These are phyloP conservation scores for Acacia concinna DNA, from an alignment of 331 rosid genomes.

Conservation along the genomic window DNA sequence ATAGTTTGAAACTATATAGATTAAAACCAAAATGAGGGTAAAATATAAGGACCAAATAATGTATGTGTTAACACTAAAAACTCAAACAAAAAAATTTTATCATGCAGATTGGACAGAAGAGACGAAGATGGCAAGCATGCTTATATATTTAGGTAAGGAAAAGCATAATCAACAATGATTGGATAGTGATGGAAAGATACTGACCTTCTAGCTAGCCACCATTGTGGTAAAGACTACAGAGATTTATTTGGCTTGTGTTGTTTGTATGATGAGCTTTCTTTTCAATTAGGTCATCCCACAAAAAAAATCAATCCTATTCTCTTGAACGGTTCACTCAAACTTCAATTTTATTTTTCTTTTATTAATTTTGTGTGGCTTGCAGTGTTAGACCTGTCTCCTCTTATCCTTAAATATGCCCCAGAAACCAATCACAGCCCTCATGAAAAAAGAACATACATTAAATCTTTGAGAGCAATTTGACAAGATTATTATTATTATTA, in stretches of 20 bases:
- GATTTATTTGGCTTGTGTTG: neutral
- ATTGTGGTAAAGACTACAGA: neutral
- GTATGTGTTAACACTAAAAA: neutral
- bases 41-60: too few species aligned
- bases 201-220: slow-evolving; percentile 19
- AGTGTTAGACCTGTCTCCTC: slow-evolving; percentile 31
- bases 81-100: neutral
- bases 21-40: too few species aligned
- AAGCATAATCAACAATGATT: slow-evolving; percentile 12
- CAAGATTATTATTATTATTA: too few species aligned
- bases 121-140: slow-evolving; percentile 9
- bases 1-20: too few species aligned
- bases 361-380: slow-evolving; percentile 26
- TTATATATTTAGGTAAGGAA: neutral
- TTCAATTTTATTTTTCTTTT: neutral
- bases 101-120: neutral
- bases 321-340: neutral
- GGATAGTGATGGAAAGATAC: slow-evolving; percentile 34
- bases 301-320: slow-evolving; percentile 23
- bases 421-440: slow-evolving; percentile 12
- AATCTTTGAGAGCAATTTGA: neutral
- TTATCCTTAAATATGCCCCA: slow-evolving; percentile 34
- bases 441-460: neutral
- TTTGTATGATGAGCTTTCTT: slow-evolving; percentile 26
- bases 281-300: slow-evolving; percentile 49